Evolutionary conservation across 2,329 filamentous ascomycete genomes (phyloP).

Genomic region (Exophiala dermatitidis): DNA sequence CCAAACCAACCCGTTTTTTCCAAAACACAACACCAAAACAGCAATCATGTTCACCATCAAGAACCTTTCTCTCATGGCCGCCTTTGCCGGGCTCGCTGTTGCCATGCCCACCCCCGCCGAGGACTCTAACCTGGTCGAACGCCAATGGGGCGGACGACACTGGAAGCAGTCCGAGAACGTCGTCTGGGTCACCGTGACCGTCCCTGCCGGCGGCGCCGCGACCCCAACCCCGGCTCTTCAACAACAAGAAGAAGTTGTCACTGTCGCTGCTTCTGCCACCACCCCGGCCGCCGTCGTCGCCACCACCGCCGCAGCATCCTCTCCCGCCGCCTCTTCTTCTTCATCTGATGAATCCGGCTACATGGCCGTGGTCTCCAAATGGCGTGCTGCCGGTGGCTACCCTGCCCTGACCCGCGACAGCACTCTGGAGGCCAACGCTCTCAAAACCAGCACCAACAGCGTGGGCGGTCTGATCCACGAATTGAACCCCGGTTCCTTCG

Average conservation of each 20-base stretch:
- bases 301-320: slow-evolving; percentile 47
- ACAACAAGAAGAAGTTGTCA: background rate
- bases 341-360: slow-evolving; percentile 10
- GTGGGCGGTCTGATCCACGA: slow-evolving; percentile 22
- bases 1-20: background rate
- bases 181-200: slow-evolving; percentile 15
- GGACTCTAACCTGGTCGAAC: slow-evolving; percentile 5
- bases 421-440: slow-evolving; percentile 23
- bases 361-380: slow-evolving; percentile 21
- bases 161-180: slow-evolving; percentile 11
- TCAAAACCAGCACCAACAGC: slow-evolving; percentile 22
- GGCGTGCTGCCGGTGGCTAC: slow-evolving; percentile 19
- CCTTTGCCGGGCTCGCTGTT: slow-evolving; percentile 28
- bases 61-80: slow-evolving; percentile 29
- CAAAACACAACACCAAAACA: slow-evolving; percentile 2
- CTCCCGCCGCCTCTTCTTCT: slow-evolving; percentile 28
- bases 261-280: background rate
- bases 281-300: slow-evolving; percentile 25
- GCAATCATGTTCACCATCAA: slow-evolving; percentile 20
- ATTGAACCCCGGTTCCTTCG: slow-evolving; percentile 26
- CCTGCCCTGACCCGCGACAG: slow-evolving; percentile 16
- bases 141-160: slow-evolving; percentile 12
- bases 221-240: background rate
- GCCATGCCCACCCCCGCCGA: slow-evolving; percentile 27
- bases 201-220: slow-evolving; percentile 1